Percentiles rank a stretch among this genome's conserved stretches.
Conservation (phyloP, 1,284 basidiomycete species). For the Moesziomyces antarcticus region DNA sequence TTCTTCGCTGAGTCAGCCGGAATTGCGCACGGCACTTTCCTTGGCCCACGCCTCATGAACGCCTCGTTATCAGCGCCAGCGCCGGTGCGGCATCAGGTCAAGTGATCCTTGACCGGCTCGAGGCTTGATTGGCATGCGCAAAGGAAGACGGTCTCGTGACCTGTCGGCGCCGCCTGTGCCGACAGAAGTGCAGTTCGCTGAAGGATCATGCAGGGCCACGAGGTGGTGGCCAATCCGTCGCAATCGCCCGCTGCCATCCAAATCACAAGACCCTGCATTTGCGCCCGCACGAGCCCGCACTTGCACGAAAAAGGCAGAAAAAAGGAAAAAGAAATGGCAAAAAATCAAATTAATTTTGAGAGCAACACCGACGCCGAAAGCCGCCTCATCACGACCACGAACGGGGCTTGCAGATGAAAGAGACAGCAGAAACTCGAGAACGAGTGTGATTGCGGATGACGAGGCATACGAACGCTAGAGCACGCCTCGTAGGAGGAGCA, state of each 20-base stretch:
- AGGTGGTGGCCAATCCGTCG: neutral
- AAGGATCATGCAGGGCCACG: neutral
- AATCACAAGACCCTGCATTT: neutral
- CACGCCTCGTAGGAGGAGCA: slow-evolving; percentile 36
- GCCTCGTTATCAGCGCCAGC: too few relatives aligned
- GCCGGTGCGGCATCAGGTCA: too few relatives aligned
- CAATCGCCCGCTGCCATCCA: neutral
- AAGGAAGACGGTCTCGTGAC: too few relatives aligned
- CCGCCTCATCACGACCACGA: neutral
- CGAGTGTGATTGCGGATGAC: too few relatives aligned
- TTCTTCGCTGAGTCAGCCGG: too few relatives aligned
- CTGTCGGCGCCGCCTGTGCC: too few relatives aligned
- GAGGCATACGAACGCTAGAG: slow-evolving; percentile 2
- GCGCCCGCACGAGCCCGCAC: neutral
- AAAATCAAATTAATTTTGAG: neutral
- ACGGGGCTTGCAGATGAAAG: too few relatives aligned
- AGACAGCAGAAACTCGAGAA: too few relatives aligned
- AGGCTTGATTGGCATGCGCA: too few relatives aligned
- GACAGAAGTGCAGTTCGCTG: neutral
- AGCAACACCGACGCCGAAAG: neutral
- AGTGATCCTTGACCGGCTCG: too few relatives aligned
- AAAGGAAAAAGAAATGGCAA: neutral
- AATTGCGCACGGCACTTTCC: too few relatives aligned
- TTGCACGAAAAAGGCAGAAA: neutral
- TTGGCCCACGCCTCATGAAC: too few relatives aligned